phyloP scores from a whole-genome alignment of 2,329 filamentous ascomycete species.

The Gnomoniopsis sp. region DNA sequence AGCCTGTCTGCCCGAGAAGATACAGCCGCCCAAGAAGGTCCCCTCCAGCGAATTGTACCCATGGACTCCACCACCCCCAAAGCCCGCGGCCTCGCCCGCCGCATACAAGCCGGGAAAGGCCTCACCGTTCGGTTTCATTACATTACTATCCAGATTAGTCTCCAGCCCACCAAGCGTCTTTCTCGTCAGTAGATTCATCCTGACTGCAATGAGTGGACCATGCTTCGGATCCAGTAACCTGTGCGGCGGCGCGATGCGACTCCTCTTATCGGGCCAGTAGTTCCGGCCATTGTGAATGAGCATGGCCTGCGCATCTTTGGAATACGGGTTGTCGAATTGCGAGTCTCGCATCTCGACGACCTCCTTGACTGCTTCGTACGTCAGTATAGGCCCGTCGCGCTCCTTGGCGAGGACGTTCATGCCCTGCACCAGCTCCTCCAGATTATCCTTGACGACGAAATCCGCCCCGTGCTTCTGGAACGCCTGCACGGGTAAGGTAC shows the following conservation, averaged over 20 bases:
- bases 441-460: conserved; percentile 55
- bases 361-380: conserved; percentile 39
- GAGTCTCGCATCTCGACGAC: conserved; percentile 51
- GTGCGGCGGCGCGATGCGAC: conserved; percentile 52
- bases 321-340: conserved; percentile 54
- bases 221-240: conserved; percentile 50
- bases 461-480: conserved; percentile 58
- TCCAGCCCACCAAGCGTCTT: conserved; percentile 61
- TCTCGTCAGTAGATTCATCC: conserved; percentile 57
- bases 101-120: conserved; percentile 55
- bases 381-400: conserved; percentile 44
- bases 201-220: conserved; percentile 57
- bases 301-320: conserved; percentile 62
- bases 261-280: conserved; percentile 52
- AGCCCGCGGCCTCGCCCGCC: conserved; percentile 58
- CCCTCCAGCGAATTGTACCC: conserved; percentile 61
- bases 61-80: conserved; percentile 60
- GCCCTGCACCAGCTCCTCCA: conserved; percentile 50
- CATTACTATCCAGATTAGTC: conserved; percentile 55
- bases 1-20: conserved; percentile 58
- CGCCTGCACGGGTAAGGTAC: conserved; percentile 52
- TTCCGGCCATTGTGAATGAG: conserved; percentile 53
- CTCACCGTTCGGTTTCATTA: conserved; percentile 46
- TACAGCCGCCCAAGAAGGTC: conserved; percentile 60
- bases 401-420: conserved; percentile 56